Conservation (phyloP, 768 basidiomycete genomes). For the Serpula lacrymans region DNA sequence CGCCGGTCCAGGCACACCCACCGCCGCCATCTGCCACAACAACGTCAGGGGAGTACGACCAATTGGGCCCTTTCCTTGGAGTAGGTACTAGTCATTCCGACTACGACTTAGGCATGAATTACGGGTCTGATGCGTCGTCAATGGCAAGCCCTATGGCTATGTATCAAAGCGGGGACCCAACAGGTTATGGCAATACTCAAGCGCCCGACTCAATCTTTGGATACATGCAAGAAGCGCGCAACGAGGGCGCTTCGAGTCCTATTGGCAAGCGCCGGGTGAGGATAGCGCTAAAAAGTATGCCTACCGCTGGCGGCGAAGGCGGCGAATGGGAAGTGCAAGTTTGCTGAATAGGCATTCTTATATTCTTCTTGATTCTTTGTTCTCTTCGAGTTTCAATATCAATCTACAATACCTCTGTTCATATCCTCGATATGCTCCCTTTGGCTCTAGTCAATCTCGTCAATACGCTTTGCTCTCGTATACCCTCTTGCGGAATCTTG, state of each 20-base stretch:
- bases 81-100: slow-evolving; percentile 34
- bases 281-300: slow-evolving; percentile 64
- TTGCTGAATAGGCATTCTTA: slow-evolving; percentile 38
- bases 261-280: slow-evolving; percentile 62
- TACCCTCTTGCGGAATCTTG: too few species aligned
- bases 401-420: too few species aligned
- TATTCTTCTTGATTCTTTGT: too few species aligned
- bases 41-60: slow-evolving; percentile 29
- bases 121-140: slow-evolving; percentile 18
- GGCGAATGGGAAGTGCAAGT: slow-evolving; percentile 81
- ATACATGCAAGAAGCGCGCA: slow-evolving; percentile 19
- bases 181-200: too few species aligned
- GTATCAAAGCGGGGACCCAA: too few species aligned
- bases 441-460: too few species aligned
- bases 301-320: slow-evolving; percentile 58
- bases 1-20: slow-evolving; percentile 38
- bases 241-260: slow-evolving; percentile 3
- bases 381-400: too few species aligned
- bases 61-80: slow-evolving; percentile 57
- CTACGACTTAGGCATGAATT: slow-evolving; percentile 18
- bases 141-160: slow-evolving; percentile 27
- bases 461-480: too few species aligned
- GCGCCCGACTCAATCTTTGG: slow-evolving; percentile 28
- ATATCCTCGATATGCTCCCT: too few species aligned
- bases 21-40: slow-evolving; percentile 32